Base-by-base conservation (phyloP, 164 flowering plant species). In the Macadamia integrifolia region DNA sequence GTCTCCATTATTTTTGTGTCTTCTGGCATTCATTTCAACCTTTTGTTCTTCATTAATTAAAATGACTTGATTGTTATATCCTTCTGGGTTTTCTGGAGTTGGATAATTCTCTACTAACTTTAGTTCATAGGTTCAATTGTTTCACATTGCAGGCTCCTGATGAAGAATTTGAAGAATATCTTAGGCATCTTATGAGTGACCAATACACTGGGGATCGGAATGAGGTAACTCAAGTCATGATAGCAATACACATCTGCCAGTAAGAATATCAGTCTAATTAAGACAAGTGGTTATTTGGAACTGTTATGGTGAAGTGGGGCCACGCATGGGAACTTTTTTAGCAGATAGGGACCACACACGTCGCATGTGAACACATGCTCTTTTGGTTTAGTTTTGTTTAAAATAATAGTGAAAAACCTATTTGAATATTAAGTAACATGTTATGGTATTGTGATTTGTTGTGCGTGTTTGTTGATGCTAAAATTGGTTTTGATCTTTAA, bases 141-240 rank as follows among this genome's bases (percentile, higher is more conserved):
- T 69, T 53, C 57, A 14, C 15, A 64, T 52, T 74, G 63, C 76
- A 94, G 99, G 98, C 97, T 64, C 99, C 98, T 73, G 97, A 94
- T 84, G 98, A 94, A 84, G 98, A 90, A 77, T 92, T 86, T 79
- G 97, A 92, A 77, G 99, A 92, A 82, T 84, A 89, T 79, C 85
- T 89, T 43, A 80, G 87, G 74, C 90, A 83, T 72, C 83, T 83
- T 44, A 76, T 81, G 7, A 89, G 86, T 64, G 88, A 88, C 17
- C 83, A 84, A 9, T 86, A 83, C 80, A 85, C 87, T 56, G 93
- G 96, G 44, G 85, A 91, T 52, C 72, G 84, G 60, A 92, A 95
- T 80, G 97, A 90, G 96, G 99, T 95, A 80, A 72, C 65, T 63
- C 68, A 66, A 53, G 30, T 61, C 48, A 18, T 60, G 18, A 59